Base-by-base conservation (phyloP, 495 filamentous ascomycete genomes). In the Aspergillus baeticus region DNA sequence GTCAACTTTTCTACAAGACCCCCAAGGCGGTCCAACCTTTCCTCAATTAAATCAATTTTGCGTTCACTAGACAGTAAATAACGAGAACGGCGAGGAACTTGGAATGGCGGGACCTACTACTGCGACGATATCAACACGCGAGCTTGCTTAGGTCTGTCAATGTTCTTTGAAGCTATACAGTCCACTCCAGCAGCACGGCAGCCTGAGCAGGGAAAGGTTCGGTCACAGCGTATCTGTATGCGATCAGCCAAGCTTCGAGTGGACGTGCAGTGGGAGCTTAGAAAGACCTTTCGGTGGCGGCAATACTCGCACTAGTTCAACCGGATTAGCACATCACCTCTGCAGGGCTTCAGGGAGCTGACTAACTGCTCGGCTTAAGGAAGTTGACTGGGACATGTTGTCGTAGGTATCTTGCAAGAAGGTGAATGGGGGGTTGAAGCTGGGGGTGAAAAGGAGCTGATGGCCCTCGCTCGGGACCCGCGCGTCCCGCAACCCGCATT, bases 191-290 rank as follows among this genome's bases (percentile, higher is more conserved):
- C 21, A 13, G 15, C 34, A 14, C 42, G 44, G 26, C 54, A 57
- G 38, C 49, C 49, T 15, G 54, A 57, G 17, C 54, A 57, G 5
- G 54, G 54, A 6, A 23, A 50, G 4, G 31, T 31, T 41, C 45
- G 37, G 10, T 57, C 54, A 36, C 54, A 57, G 33, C 54, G 54
- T 8, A 57, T 43, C 54, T 57, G 33, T 14, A 26, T 8, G 18
- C n/a, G 11, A 23, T 42, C 18, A 37, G 18, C 10, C 7, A 14
- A 1, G 34, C 15, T 17, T 22, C 29, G 15, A 51, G 5, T 17
- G n/a, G 34, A 51, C 5, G 26, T 29, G 3, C 4, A 5, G 13
- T 21, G 1, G 34, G 11, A 5, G 21, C 21, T 37, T 51, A 14
- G 45, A 14, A 7, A 15, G 2, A 53, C 50, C 26, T 53, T 53